Base-by-base conservation (phyloP, 768 basidiomycete genomes). In the Pleurotus cornucopiae region DNA sequence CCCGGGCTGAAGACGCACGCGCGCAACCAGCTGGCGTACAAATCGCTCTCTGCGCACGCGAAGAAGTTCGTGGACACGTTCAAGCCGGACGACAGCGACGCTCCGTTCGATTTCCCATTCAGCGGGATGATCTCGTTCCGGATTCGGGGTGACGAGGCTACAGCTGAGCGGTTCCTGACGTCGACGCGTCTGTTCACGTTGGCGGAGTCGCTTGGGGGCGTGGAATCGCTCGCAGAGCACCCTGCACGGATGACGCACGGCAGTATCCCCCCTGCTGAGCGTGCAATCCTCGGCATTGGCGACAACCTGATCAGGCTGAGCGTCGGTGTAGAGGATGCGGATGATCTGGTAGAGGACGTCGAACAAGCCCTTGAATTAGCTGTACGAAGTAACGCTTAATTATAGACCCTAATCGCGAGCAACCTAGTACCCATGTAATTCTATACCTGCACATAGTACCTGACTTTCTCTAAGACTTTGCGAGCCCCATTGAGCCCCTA, bases 241-340 rank as follows among this genome's bases (percentile, higher is more conserved):
- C 95, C 94, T 0, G 84, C 86, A 44, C 74, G 76, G 70, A 97
- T 97, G 94, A 96, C 93, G 6, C 95, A 97, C 67, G 86, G 82
- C 1, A 81, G 81, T 49, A 83, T 92, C 47, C 86, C 91, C 0
- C 77, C 79, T 21, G 82, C 69, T 1, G 88, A 91, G 69, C 75
- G 92, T 9, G 81, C 74, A 25, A 49, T 71, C 12, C 72, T 94
- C 25, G 94, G 95, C 1, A 92, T 98, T 58, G 83, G 82, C 4
- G 86, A 86, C 16, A 82, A 87, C 59, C 68, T 96, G 57, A 74
- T 97, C 2, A 75, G 95, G 14, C 68, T 98, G 60, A 88, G 85
- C 37, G 90, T 95, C 0, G 95, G 95, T 2, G 80, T 96, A 12
- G 96, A 98, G 71, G 95, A 98, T 49, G 76, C 67, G 12, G 87